Percentiles rank a stretch among this genome's conserved stretches.
Evolutionary conservation across 331 rosid species (phyloP).

Genomic region (Acacia concinna): DNA sequence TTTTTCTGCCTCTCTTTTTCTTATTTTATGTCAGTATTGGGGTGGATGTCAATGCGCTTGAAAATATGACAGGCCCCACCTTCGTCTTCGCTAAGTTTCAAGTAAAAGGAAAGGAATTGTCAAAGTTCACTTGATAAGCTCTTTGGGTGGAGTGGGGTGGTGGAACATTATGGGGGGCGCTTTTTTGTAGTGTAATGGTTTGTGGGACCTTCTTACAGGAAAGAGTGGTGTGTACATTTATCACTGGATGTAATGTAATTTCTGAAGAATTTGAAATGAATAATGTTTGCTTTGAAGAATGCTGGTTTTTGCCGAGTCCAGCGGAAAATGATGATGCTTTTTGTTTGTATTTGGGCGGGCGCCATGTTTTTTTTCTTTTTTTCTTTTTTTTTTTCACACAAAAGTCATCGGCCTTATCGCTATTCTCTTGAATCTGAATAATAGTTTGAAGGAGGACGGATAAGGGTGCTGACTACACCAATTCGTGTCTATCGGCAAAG

Average conservation of each 20-base stretch:
- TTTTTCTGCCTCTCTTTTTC: conserved; percentile 49
- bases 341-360: conserved; percentile 28
- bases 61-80: conserved; percentile 51
- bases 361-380: conserved; percentile 29
- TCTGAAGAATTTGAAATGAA: conserved; percentile 46
- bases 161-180: conserved; percentile 82
- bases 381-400: conserved; percentile 26
- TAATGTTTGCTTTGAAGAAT: conserved; percentile 54
- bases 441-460: conserved; percentile 6
- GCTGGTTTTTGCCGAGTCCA: conserved; percentile 39
- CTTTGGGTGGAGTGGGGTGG: conserved; percentile 61
- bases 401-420: conserved; percentile 29
- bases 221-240: conserved; percentile 42
- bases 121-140: conserved; percentile 72
- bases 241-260: conserved; percentile 37
- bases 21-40: conserved; percentile 57
- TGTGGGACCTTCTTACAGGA: conserved; percentile 73
- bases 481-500: too few species aligned
- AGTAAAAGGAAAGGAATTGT: conserved; percentile 63
- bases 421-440: conserved; percentile 22
- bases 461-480: conserved; percentile 3
- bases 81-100: conserved; percentile 55
- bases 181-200: conserved; percentile 66
- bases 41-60: conserved; percentile 64
- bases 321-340: conserved; percentile 40